Percentiles rank a stretch among this genome's conserved stretches.
Conservation (phyloP, 352 stramenopile species). For the Globisporangium parvum region DNA sequence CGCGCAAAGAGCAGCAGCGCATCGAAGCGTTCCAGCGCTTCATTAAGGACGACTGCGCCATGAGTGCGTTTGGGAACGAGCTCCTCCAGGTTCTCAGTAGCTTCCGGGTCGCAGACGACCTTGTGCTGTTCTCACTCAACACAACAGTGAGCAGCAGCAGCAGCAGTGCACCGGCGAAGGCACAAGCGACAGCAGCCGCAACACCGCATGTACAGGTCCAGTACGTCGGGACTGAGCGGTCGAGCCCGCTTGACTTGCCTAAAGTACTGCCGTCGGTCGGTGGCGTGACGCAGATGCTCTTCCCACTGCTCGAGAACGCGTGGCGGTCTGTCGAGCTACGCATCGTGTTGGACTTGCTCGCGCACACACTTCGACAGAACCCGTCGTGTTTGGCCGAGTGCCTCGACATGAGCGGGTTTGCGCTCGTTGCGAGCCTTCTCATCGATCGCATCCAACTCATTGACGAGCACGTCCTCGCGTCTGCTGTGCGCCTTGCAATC, state of each 20-base stretch:
- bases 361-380: constrained; percentile 44
- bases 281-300: constrained; percentile 45
- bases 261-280: constrained; percentile 56
- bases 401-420: constrained; percentile 50
- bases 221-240: constrained; percentile 45
- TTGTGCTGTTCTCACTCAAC: constrained; percentile 57
- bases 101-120: constrained; percentile 55
- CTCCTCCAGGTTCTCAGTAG: constrained; percentile 45
- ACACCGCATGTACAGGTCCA: constrained; percentile 31
- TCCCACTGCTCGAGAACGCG: constrained; percentile 54
- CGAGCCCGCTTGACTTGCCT: constrained; percentile 41
- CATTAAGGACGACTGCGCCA: constrained; percentile 49
- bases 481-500: constrained; percentile 39
- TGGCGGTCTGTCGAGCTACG: constrained; percentile 39
- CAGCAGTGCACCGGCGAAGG: constrained; percentile 17
- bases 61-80: constrained; percentile 56
- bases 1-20: constrained; percentile 32
- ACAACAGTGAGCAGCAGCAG: constrained; percentile 25
- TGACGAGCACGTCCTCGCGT: constrained; percentile 37
- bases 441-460: constrained; percentile 35
- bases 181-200: constrained; percentile 8
- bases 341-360: constrained; percentile 39
- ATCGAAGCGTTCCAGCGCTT: constrained; percentile 42
- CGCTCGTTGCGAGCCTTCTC: constrained; percentile 40
- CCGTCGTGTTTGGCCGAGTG: constrained; percentile 54